phyloP scores from a whole-genome alignment of 192 early-diverging fungal species.

The Cetraspora pellucida region DNA sequence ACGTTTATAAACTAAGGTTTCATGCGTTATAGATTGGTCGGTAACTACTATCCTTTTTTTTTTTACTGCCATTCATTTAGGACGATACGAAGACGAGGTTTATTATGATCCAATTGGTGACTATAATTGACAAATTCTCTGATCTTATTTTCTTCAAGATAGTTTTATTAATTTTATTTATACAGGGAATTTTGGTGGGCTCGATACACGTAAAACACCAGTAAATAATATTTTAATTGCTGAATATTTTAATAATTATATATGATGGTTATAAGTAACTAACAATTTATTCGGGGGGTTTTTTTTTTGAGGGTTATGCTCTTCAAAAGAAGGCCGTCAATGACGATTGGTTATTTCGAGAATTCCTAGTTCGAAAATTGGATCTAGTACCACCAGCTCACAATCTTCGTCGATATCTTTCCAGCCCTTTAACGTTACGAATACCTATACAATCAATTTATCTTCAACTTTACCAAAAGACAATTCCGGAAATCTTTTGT shows the following conservation, averaged over 20 bases:
- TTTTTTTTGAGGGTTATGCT: not conserved
- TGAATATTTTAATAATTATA: too few relatives aligned
- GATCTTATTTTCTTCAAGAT: not conserved
- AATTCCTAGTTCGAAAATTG: not conserved
- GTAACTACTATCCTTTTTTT: not conserved
- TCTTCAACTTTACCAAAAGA: not conserved
- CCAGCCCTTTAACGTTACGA: constrained; percentile 7
- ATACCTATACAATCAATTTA: not conserved
- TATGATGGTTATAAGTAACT: too few relatives aligned
- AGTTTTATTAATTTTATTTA: not conserved
- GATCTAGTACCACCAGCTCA: not conserved
- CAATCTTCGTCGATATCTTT: not conserved
- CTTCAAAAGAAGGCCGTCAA: not conserved
- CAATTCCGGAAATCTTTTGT: not conserved
- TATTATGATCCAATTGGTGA: not conserved
- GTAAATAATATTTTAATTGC: too few relatives aligned
- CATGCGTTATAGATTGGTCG: not conserved
- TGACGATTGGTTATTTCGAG: not conserved
- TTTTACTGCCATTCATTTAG: not conserved
- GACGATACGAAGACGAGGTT: not conserved
- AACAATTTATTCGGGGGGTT: not conserved
- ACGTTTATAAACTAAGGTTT: not conserved
- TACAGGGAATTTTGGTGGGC: not conserved
- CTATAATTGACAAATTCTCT: not conserved
- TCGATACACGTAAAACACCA: too few relatives aligned